Base-by-base conservation (phyloP, 768 basidiomycete genomes). In the Lactarius sanguifluus region DNA sequence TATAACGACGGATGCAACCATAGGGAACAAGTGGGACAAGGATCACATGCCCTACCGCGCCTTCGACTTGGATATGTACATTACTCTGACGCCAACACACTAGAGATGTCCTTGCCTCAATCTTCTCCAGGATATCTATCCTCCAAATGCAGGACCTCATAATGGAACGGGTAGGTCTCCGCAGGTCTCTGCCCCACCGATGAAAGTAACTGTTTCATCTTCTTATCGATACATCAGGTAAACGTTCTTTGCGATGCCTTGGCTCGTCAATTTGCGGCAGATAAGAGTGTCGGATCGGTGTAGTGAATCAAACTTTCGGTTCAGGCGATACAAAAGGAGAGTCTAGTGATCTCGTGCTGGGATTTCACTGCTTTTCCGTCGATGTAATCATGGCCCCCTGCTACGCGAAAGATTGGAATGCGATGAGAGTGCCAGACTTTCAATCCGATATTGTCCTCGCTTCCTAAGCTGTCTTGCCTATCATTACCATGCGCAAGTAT, bases 1-100 rank as follows among this genome's bases (percentile, higher is more conserved):
- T 52, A 13, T 23, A 41, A 56, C 52, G 61, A 52, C 20, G 56
- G 56, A n/a, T 62, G 56, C 52, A 56, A 56, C 23, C 15, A 10
- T 5, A 52, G 25, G 25, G n/a, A 62, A 62, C 50, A 62, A 62
- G 23, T 62, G 52, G 61, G 61, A 62, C 61, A 62, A 62, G 23
- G 61, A 62, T n/a, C 18, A 56, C 23, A 2, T 23, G 18, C 23
- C 40, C 0, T 62, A 62, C 52, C 52, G 61, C 50, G 52, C 61
- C 30, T 62, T 62, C 52, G 52, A 56, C 61, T 12, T 54, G 52
- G 52, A 56, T 36, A 25, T 34, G 1, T 54, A 34, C 36, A n/a
- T 32, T 62, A 62, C 52, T 36, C 45, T 15, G 61, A 55, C 13
- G 61, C 38, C 5, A 62, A 56, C n/a, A 50, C 52, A 56, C 52